A percentile compares a stretch with the other conserved stretches of the same genome.
Evolutionary conservation across 176 grass and related monocot genomes (phyloP).

Genomic region (Musa troglodytarum): DNA sequence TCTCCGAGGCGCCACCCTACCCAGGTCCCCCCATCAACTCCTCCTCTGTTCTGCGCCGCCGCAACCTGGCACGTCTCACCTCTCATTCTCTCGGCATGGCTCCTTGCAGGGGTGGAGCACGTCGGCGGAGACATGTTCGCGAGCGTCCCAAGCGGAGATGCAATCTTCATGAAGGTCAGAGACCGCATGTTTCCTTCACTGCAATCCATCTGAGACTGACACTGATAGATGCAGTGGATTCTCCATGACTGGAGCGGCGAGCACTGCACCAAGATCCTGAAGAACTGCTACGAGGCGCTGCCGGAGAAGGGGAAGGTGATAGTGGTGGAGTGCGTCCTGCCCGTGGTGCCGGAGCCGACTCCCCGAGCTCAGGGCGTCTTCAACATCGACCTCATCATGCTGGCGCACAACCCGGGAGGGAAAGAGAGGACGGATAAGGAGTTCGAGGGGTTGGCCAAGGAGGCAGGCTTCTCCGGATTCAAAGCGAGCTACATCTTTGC

Average conservation of each 20-base stretch:
- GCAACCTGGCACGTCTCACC: neutral
- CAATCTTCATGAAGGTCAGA: slow-evolving; percentile 79
- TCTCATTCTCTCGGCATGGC: slow-evolving; percentile 3
- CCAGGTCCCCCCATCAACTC: slow-evolving; percentile 20
- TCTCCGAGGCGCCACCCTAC: slow-evolving; percentile 82
- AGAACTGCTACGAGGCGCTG: slow-evolving; percentile 87
- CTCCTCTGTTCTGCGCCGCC: neutral
- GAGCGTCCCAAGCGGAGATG: slow-evolving; percentile 52
- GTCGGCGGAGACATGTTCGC: slow-evolving; percentile 85
- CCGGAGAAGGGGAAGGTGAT: slow-evolving; percentile 71
- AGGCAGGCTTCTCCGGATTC: neutral
- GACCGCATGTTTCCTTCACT: neutral
- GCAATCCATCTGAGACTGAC: neutral
- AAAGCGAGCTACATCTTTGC: slow-evolving; percentile 3
- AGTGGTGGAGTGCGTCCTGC: slow-evolving; percentile 63
- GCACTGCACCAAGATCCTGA: slow-evolving; percentile 60
- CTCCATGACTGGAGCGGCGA: slow-evolving; percentile 92
- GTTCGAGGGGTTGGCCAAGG: slow-evolving; percentile 1
- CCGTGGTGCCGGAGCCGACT: slow-evolving; percentile 40
- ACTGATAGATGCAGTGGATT: slow-evolving; percentile 44
- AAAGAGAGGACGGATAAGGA: slow-evolving; percentile 25
- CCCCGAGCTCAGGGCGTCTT: slow-evolving; percentile 63
- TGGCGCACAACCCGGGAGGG: slow-evolving; percentile 67
- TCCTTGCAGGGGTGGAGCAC: slow-evolving; percentile 41
- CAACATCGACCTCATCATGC: slow-evolving; percentile 82